phyloP scores from a whole-genome alignment of 331 rosid genomes.

The Erythrophleum ivorense region DNA sequence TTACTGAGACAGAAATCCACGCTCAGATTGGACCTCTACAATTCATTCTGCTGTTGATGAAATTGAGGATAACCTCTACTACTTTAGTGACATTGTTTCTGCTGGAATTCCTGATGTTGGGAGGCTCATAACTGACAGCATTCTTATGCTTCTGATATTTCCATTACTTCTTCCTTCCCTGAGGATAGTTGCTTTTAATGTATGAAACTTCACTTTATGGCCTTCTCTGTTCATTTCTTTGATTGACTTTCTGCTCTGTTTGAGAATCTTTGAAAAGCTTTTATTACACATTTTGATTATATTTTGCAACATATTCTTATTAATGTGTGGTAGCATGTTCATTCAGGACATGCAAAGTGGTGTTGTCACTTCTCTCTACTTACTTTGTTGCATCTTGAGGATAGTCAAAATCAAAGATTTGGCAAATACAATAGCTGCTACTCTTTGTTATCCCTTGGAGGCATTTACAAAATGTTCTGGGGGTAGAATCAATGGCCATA shows the following conservation, averaged over 20 bases:
- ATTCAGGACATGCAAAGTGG: constrained; percentile 74
- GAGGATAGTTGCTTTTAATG: constrained; percentile 53
- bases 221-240: constrained; percentile 37
- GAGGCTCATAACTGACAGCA: constrained; percentile 76
- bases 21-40: constrained; percentile 57
- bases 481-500: constrained; percentile 41
- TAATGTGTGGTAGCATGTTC: constrained; percentile 38
- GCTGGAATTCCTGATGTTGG: constrained; percentile 97
- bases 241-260: constrained; percentile 34
- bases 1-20: constrained; percentile 66
- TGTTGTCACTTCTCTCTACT: constrained; percentile 79
- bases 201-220: constrained; percentile 49
- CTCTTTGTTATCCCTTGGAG: constrained; percentile 71
- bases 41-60: constrained; percentile 79
- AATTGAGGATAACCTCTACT: constrained; percentile 91
- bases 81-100: constrained; percentile 84
- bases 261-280: constrained; percentile 19
- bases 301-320: constrained; percentile 23
- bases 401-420: constrained; percentile 89
- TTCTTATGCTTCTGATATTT: constrained; percentile 78
- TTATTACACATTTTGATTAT: constrained; percentile 30
- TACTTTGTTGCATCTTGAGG: constrained; percentile 88
- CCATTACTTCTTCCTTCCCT: constrained; percentile 88
- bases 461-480: constrained; percentile 53
- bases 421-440: constrained; percentile 79